phyloP scores from a whole-genome alignment of 1,284 basidiomycete species.

The Sanghuangporus baumii region DNA sequence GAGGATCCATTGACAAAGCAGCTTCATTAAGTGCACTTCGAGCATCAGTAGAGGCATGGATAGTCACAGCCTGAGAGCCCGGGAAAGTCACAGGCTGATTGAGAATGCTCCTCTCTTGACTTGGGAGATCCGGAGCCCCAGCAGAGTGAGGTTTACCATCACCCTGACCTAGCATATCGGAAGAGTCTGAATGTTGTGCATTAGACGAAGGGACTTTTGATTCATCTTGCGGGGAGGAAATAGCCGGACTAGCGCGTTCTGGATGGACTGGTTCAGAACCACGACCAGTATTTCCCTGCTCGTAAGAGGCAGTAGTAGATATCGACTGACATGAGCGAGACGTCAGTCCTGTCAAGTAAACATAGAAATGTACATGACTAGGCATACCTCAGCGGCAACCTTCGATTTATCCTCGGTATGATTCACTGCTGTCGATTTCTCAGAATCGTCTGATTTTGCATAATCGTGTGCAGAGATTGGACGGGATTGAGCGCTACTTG shows the following conservation, averaged over 20 bases:
- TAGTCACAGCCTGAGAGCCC: neutral
- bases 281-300: neutral
- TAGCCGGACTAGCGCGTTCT: neutral
- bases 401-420: neutral
- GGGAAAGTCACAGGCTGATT: neutral
- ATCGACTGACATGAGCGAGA: neutral
- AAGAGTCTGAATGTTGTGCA: neutral
- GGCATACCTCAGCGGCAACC: neutral
- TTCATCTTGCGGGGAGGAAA: neutral
- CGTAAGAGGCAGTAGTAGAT: neutral
- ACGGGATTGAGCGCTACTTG: conserved; percentile 14
- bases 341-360: neutral
- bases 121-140: conserved; percentile 5
- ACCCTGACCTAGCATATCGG: neutral
- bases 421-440: neutral
- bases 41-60: neutral
- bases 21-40: neutral
- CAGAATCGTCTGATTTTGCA: conserved; percentile 14
- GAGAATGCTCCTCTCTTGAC: neutral
- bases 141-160: neutral
- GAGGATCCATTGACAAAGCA: conserved; percentile 10
- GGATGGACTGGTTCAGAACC: neutral
- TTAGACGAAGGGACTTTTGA: neutral
- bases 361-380: neutral
- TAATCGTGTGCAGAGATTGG: conserved; percentile 18